Evolutionary conservation across 2,329 filamentous ascomycete species (phyloP), one percentile per base, ranked within the genome.

Genomic region (Thermomyces lanuginosus): DNA sequence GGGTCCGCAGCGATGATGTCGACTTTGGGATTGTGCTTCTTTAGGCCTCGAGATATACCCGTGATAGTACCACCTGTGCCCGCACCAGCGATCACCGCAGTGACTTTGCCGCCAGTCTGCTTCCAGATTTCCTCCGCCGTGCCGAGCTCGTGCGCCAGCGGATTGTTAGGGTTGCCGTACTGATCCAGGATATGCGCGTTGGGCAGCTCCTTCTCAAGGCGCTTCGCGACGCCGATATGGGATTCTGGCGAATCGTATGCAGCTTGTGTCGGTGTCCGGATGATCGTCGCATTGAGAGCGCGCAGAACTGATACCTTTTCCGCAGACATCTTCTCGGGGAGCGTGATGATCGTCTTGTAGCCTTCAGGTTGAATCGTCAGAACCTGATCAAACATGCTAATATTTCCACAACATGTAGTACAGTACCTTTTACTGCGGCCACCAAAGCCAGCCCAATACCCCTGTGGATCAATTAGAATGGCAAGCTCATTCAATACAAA

Each of bases 271-370:
- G 89, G 89, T 3, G 89, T 98, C 29, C 89, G 76, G 52, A 98
- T 93, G 56, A 98, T 95, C 48, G 91, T 93, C 21, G 89, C 89
- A 37, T 86, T 86, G 27, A 98, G 69, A 16, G 89, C 86, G 43
- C 83, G 79, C 35, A 98, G 67, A 15, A 98, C 89, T 2, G 86
- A 78, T 20, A 98, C 89, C 58, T 98, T 98, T 58, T 98, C 89
- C 24, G 83, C 79, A 1, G 83, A 93, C 89, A 98, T 98, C 66
- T 98, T 98, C 61, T 98, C 89, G 27, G 89, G 89, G 23, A 98
- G 71, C 7, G 89, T 98, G 54, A 98, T 98, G 58, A 98, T 95
- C 21, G 84, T 91, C 58, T 86, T 86, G 66, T 95, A 98, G 39
- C 84, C 55, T 56, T 24, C n/a, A n/a, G n/a, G n/a, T n/a, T 30